A percentile compares a stretch with the other conserved stretches of the same genome.
Conservation (phyloP, 164 flowering plant genomes). For the Malania oleifera region DNA sequence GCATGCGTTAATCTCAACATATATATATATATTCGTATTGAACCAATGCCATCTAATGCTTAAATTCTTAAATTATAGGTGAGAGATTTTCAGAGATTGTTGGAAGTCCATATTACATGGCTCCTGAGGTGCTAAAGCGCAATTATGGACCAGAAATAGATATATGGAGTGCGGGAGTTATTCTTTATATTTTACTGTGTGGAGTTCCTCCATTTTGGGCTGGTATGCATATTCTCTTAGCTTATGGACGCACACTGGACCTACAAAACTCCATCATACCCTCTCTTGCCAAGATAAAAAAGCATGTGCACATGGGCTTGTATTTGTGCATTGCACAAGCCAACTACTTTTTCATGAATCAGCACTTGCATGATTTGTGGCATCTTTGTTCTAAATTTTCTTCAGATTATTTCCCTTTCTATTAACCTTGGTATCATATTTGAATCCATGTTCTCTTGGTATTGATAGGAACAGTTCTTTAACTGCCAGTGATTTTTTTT, state of each 20-base stretch:
- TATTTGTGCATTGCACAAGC: background rate
- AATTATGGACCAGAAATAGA: slow-evolving; percentile 79
- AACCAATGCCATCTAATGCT: slow-evolving; percentile 2
- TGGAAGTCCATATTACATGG: slow-evolving; percentile 98
- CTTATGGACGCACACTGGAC: too few relatives aligned
- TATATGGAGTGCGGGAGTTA: slow-evolving; percentile 98
- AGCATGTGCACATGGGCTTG: too few relatives aligned
- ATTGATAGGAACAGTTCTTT: background rate
- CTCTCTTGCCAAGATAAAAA: background rate
- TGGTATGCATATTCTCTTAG: slow-evolving; percentile 37
- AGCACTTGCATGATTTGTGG: background rate
- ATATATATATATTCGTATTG: too few relatives aligned
- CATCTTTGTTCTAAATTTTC: background rate
- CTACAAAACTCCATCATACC: too few relatives aligned
- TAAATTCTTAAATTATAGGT: slow-evolving; percentile 38
- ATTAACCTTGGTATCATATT: background rate
- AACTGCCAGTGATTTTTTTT: slow-evolving; percentile 10
- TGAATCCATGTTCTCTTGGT: background rate
- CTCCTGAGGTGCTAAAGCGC: slow-evolving; percentile 66
- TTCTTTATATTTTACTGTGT: slow-evolving; percentile 66
- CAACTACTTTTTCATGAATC: background rate
- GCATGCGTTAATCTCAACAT: too few relatives aligned
- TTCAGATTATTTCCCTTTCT: background rate
- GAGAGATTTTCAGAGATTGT: slow-evolving; percentile 92
- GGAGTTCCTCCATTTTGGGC: slow-evolving; percentile 99